Base-by-base conservation (phyloP, 805 yeast species). In the Torulaspora delbrueckii region DNA sequence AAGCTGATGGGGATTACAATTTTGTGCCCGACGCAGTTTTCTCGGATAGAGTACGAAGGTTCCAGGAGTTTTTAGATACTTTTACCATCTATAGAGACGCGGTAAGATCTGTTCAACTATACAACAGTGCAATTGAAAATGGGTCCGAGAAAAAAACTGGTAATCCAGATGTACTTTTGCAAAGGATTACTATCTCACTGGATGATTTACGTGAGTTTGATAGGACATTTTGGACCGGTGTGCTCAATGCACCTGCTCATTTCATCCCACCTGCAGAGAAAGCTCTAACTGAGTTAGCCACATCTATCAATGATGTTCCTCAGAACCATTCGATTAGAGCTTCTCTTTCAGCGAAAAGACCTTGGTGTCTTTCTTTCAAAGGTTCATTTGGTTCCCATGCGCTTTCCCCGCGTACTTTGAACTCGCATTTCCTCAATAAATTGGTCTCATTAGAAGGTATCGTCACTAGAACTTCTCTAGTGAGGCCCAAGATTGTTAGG, bases 371-470 rank as follows among this genome's bases (percentile, higher is more conserved):
- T 12, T 84, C 90, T 0, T 88, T 91, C 68, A 80, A 78, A 55
- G 99, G 99, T 43, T 82, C 97, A 0, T 88, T 93, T 66, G 98
- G 98, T 45, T 78, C 82, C 45, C 90, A 89, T 62, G 77, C 84
- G 37, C 81, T 91, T 24, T 83, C 89, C 19, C 97, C 99, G 16
- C 77, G 98, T 59, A 81, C 96, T 3, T 80, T 93, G 46, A 78
- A 82, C 48, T 83, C 98, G 2, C 68, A 75, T 10, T 83, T 79
- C 53, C 71, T 93, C 42, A 88, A 96, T 45, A 82, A 83, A 60
- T 71, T 91, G 77, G 79, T 93, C 36, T 82, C 95, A 1, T 74
- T 93, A 19, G 97, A 93, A 68, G 99, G 99, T 45, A 93, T 93
- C 56, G 96, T 93, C 13, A 91, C 98, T 1, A 76, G 93, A 52